Percentiles rank a stretch among this genome's conserved stretches.
These are phyloP conservation scores for Arabis hirsuta DNA, from an alignment of 345 rosid genomes.

Conservation along the genomic window DNA sequence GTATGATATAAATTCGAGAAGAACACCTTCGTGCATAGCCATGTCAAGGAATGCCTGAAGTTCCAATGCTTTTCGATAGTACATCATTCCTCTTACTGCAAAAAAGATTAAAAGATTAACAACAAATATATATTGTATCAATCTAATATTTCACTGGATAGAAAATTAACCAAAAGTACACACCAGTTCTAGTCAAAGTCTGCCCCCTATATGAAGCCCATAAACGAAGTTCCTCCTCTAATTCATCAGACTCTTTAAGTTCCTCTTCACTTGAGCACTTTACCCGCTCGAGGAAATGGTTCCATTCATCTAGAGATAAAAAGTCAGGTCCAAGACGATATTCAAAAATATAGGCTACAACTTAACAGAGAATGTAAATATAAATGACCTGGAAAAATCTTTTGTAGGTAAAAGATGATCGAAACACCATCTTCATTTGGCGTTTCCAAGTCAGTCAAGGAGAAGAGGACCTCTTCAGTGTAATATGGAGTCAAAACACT, in stretches of 20 bases:
- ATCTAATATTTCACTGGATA: constrained; percentile 22
- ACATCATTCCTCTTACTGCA: constrained; percentile 99
- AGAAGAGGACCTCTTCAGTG: constrained; percentile 91
- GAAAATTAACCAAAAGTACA: constrained; percentile 21
- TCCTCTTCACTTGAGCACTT: constrained; percentile 63
- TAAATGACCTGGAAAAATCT: constrained; percentile 88
- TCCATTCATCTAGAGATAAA: constrained; percentile 87
- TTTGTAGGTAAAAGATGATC: constrained; percentile 89
- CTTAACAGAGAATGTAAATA: constrained; percentile 7
- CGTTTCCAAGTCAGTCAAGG: constrained; percentile 69
- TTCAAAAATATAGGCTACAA: constrained; percentile 11
- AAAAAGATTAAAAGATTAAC: constrained; percentile 11
- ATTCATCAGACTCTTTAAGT: constrained; percentile 59
- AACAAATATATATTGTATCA: constrained; percentile 7
- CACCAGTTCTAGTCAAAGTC: constrained; percentile 99
- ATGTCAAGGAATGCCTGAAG: constrained; percentile 99
- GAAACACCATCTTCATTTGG: constrained; percentile 98
- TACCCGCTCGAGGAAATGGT: constrained; percentile 86
- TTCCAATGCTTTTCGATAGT: constrained; percentile 95
- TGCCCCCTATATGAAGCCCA: constrained; percentile 99
- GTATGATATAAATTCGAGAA: constrained; percentile 7
- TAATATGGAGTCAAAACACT: constrained; percentile 97
- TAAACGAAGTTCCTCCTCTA: constrained; percentile 78
- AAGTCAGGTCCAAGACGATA: constrained; percentile 21
- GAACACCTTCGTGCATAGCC: constrained; percentile 92